Base-by-base conservation (phyloP, 768 basidiomycete genomes). In the Boletus rubroflammeus region DNA sequence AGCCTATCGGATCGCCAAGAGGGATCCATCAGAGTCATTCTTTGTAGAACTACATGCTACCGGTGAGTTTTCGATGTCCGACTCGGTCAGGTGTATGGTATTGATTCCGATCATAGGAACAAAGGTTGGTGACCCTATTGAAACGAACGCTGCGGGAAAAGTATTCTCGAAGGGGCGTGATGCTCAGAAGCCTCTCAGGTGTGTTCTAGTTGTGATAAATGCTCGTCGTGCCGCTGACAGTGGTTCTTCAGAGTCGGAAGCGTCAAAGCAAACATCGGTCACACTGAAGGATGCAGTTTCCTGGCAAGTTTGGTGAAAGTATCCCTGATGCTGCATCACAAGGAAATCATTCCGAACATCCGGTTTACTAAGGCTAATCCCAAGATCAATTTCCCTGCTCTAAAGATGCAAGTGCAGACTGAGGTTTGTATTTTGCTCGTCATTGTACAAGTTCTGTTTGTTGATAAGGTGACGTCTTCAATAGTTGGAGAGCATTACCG, bases 31-130 rank as follows among this genome's bases (percentile, higher is more conserved):
- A 1, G 77, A 81, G 25, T 75, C 76, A 3, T 79, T 80, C 53
- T 81, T 70, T 55, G 69, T 81, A 0, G 80, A 81, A 58, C 55
- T 78, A 11, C 81, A 82, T 53, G 78, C 76, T 19, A 80, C 80
- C n/a, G 79, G 67, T 67, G 19, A 26, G 57, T 55, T 39, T 3
- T 55, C 1, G 6, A 6, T 29, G n/a, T 8, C 4, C 17, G 8
- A 13, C 6, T 39, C 2, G 25, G 15, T 14, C 29, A 15, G 31
- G 17, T 19, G 7, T 0, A 11, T 17, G 43, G n/a, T 43, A 35
- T 23, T 62, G 46, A 64, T 44, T 6, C 7, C 2, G 10, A 41
- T 43, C 23, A 2, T 36, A 64, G 63, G 63, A 34, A 80, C 80
- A 3, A 72, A 75, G 35, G 70, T 65, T 29, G 80, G 79, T 0